Evolutionary conservation across 164 flowering plant species (phyloP), one percentile per base, ranked within the genome.

Genomic region (Saururus chinensis): DNA sequence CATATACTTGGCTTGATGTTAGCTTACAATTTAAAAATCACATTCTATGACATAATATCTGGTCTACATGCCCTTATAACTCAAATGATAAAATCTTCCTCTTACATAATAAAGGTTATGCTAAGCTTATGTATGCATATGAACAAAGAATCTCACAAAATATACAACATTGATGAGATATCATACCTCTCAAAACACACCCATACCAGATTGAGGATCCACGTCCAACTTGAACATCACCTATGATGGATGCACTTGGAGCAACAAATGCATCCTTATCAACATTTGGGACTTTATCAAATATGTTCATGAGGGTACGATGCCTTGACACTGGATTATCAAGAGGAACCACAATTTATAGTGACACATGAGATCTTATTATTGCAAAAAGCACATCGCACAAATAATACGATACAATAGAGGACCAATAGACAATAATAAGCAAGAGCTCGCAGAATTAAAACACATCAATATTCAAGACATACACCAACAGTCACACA

Each of bases 141-240:
- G 17, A 45, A 45, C 7, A 45, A 42, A 45, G 17, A 12, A 30
- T 30, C 37, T 45, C 49, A 45, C 0, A 17, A 45, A 45, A 9
- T 45, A 30, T 30, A 6, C 37, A 17, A 17, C 4, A 45, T 45
- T 45, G 49, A 55, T 9, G 2, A 24, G 35, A 24, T 9, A 62
- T 19, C 80, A 67, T 78, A 91, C 98, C 98, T 88, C 96, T 79
- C 69, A 92, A 73, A 63, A 92, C 95, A 69, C 92, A 88, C 51
- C 96, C 98, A 76, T 92, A 92, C 98, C 96, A 88, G 75, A 88
- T 82, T 37, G 98, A 92, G 14, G 98, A 85, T 37, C 76, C 81
- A 24, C 70, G 77, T 54, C 98, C 96, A 48, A 92, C 81, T 56
- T 76, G 83, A 70, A 92, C 95, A 76, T 92, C 92, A 20, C 98